Evolutionary conservation across 148 eudicot species (phyloP), one percentile per base, ranked within the genome.

Genomic region (Agrostemma githago): DNA sequence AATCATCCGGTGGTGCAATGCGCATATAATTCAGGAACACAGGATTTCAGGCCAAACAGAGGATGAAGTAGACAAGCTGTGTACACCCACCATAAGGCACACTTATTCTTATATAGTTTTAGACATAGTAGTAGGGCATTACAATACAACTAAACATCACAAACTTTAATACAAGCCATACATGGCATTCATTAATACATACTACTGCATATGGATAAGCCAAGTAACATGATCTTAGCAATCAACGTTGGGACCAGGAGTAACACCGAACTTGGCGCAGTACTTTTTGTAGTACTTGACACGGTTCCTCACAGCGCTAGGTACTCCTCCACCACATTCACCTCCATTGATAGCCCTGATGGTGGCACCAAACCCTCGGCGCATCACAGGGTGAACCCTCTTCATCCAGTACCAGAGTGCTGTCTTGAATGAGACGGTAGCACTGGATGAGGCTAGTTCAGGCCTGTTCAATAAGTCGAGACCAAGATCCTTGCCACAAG

Each of bases 351-450:
- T 79, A 8, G 80, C 78, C 26, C 72, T 17, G 4, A 70, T 84
- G 17, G 78, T 82, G 6, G 73, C 74, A 3, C 79, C 83, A 46
- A 82, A 79, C 8, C 83, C 79, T 34, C 60, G 38, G 40, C n/a
- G 12, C 53, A 77, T 19, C 39, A 14, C 51, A 9, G 81, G 62
- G 12, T 75, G 81, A 17, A 74, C 79, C 37, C 71, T 72, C 3
- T 61, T 75, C 70, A 74, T 57, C 84, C 84, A 83, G 39, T 63
- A 78, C 86, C 86, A 80, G 7, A 83, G 74, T 5, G 86, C 78
- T 5, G 83, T 71, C 71, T 80, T 80, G 74, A 83, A 83, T 20
- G 86, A 68, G 11, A 83, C 62, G 4, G 62, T 60, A 2, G 75
- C 68, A 68, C 70, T 71, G 2, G 66, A 68, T 17, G 78, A 78